Conservation (phyloP, 257 asterid species). For the Lycium ferocissimum region DNA sequence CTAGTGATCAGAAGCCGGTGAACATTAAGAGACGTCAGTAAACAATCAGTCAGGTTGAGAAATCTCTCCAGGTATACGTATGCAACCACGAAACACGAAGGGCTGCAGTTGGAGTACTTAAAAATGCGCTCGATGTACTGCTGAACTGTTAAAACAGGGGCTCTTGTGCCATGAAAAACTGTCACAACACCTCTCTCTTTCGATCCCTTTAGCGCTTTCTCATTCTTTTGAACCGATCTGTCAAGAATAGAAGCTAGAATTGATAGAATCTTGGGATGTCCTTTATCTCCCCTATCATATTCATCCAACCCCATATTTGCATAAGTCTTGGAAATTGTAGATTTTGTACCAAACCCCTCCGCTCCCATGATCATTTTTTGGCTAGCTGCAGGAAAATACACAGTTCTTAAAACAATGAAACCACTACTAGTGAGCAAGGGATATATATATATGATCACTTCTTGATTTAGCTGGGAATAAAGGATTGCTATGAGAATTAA, state of each 20-base stretch:
- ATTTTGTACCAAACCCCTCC: constrained; percentile 35
- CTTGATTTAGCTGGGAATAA: background rate
- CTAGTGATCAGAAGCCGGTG: constrained; percentile 53
- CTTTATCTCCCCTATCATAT: constrained; percentile 27
- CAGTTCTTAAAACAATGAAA: background rate
- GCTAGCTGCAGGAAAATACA: background rate
- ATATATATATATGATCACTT: background rate
- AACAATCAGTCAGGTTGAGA: constrained; percentile 36
- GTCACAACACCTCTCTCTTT: constrained; percentile 34
- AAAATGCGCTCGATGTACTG: constrained; percentile 52
- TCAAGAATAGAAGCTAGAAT: constrained; percentile 44
- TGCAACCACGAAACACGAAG: constrained; percentile 54
- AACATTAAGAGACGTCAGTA: constrained; percentile 46
- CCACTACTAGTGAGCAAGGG: background rate
- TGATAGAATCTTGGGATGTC: constrained; percentile 41
- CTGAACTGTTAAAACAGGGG: constrained; percentile 46
- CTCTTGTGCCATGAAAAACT: constrained; percentile 46
- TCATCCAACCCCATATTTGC: constrained; percentile 33
- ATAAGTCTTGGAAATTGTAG: constrained; percentile 25
- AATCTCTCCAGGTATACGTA: constrained; percentile 50
- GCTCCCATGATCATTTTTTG: constrained; percentile 37
- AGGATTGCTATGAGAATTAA: constrained; percentile 12
- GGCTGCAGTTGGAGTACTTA: constrained; percentile 51
- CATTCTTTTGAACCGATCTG: constrained; percentile 44
- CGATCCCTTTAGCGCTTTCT: constrained; percentile 38